phyloP scores from a whole-genome alignment of 2,329 filamentous ascomycete genomes.

The Akanthomyces muscarius region DNA sequence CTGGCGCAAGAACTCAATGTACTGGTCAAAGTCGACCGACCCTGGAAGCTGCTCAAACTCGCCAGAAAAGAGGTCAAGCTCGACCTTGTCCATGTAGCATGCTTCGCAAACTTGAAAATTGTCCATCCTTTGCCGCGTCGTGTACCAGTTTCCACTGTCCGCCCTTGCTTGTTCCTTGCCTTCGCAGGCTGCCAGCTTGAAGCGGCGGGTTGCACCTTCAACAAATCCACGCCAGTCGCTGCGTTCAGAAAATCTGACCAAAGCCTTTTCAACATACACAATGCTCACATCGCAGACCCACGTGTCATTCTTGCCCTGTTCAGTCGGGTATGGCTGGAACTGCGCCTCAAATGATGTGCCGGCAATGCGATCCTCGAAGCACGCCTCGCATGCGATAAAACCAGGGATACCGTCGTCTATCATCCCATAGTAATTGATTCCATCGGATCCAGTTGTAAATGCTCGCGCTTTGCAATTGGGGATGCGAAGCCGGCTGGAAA shows the following conservation, averaged over 20 bases:
- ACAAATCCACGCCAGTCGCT: conserved; percentile 32
- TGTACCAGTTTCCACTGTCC: conserved; percentile 27
- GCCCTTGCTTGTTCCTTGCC: conserved; percentile 21
- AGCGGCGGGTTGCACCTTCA: conserved; percentile 21
- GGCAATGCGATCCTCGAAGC: conserved; percentile 32
- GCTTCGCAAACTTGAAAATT: conserved; percentile 31
- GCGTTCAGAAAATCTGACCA: conserved; percentile 20
- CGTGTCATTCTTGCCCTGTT: conserved; percentile 25
- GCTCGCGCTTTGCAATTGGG: conserved; percentile 28
- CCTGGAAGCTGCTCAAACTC: conserved; percentile 26
- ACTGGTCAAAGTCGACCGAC: conserved; percentile 23
- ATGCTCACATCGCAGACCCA: conserved; percentile 34
- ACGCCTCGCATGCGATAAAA: conserved; percentile 37
- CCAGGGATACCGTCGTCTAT: conserved; percentile 27
- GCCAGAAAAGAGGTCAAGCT: conserved; percentile 25
- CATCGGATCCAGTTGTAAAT: conserved; percentile 23
- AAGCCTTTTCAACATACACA: conserved; percentile 23
- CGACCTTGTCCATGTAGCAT: conserved; percentile 34
- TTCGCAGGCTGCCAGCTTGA: conserved; percentile 28
- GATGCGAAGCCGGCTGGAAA: conserved; percentile 26
- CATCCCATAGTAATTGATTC: conserved; percentile 32
- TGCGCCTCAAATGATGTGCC: conserved; percentile 27
- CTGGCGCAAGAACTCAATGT: conserved; percentile 22
- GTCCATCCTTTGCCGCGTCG: conserved; percentile 24
- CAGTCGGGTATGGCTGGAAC: conserved; percentile 25